These are phyloP conservation scores for Aspergillus ibericus DNA, from an alignment of 2,329 filamentous ascomycete species.

Conservation along the genomic window DNA sequence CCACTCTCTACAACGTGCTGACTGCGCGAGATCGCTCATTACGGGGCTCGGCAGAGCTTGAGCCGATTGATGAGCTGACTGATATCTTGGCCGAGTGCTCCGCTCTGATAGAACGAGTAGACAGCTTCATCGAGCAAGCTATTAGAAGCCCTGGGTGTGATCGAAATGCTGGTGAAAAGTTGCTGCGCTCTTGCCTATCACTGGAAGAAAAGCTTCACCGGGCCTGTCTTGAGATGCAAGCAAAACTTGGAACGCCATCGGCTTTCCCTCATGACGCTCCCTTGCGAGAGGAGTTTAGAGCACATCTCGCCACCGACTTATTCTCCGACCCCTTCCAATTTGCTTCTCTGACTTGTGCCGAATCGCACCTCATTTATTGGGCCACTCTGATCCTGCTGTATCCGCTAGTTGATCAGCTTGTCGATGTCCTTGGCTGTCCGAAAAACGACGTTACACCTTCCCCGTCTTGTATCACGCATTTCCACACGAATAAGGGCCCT, in stretches of 20 bases:
- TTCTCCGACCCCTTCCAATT: conserved; percentile 13
- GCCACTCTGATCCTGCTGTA: conserved; percentile 19
- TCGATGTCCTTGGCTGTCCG: conserved; percentile 8
- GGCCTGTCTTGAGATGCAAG: conserved; percentile 15
- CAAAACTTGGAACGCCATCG: conserved; percentile 15
- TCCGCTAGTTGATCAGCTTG: conserved; percentile 21
- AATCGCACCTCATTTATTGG: conserved; percentile 21
- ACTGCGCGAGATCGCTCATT: conserved; percentile 4
- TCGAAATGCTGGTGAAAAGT: conserved; percentile 5
- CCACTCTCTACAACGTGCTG: conserved; percentile 15
- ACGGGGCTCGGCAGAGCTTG: not conserved
- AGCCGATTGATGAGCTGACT: conserved; percentile 21
- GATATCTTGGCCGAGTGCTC: conserved; percentile 19
- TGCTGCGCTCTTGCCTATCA: conserved; percentile 14
- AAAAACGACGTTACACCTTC: not conserved
- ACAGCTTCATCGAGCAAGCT: conserved; percentile 8
- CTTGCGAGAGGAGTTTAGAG: conserved; percentile 11
- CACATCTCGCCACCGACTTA: conserved; percentile 13
- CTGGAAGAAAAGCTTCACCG: conserved; percentile 16
- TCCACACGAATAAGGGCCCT: not conserved
- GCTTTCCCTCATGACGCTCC: not conserved
- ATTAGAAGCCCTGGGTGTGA: not conserved
- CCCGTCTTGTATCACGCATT: not conserved
- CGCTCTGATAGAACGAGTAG: conserved; percentile 18
- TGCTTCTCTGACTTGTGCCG: conserved; percentile 18